phyloP scores from a whole-genome alignment of 2,329 filamentous ascomycete genomes.

The Trichoderma sp. region DNA sequence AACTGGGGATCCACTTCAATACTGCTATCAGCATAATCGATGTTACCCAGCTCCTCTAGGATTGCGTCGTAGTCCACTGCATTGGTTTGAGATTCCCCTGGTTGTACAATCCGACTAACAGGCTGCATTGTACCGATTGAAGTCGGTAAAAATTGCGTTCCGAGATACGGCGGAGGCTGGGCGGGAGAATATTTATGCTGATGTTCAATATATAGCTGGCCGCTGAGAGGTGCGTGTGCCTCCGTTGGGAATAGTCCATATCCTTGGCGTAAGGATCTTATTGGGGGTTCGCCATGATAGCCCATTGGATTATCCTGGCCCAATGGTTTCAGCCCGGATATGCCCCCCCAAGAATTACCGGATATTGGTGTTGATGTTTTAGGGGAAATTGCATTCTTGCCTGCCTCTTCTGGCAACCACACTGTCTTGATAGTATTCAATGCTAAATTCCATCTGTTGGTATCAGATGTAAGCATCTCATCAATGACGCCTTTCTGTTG shows the following conservation, averaged over 20 bases:
- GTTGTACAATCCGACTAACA: not conserved
- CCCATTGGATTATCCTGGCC: not conserved
- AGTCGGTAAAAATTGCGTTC: not conserved
- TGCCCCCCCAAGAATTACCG: not conserved
- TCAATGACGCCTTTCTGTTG: conserved; percentile 15
- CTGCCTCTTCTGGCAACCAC: not conserved
- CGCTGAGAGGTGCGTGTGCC: not conserved
- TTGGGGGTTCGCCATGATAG: not conserved
- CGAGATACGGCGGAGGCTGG: not conserved
- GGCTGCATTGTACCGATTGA: conserved; percentile 4
- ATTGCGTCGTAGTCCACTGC: conserved; percentile 17
- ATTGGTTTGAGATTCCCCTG: not conserved
- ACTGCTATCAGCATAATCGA: conserved; percentile 21
- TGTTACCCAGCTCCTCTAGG: conserved; percentile 21
- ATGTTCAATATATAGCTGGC: not conserved
- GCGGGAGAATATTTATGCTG: conserved; percentile 25
- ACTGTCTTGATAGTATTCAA: conserved; percentile 6
- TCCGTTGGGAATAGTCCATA: conserved; percentile 13
- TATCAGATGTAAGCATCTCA: conserved; percentile 21
- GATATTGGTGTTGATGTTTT: not conserved
- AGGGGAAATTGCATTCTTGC: not conserved
- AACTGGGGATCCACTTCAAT: conserved; percentile 21
- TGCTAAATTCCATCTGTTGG: conserved; percentile 19
- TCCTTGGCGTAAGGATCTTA: not conserved
- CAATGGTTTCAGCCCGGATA: not conserved